Evolutionary conservation across 2,329 filamentous ascomycete species (phyloP), one percentile per base, ranked within the genome.

Genomic region (Epichloe coenophiala): DNA sequence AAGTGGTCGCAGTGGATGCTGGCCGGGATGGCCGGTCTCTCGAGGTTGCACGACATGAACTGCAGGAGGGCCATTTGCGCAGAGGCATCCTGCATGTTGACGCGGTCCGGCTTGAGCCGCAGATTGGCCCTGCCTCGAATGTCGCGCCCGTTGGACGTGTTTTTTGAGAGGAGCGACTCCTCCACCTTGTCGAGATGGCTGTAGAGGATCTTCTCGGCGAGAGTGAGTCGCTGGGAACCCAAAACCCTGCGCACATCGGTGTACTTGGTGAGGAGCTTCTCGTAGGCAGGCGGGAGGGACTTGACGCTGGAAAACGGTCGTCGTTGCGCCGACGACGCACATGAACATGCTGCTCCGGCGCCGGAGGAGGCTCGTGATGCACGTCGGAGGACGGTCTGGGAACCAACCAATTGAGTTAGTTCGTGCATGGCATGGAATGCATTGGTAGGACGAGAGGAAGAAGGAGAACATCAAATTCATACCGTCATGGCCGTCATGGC

Each of bases 1-100:
- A 98, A 84, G 68, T 98, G 93, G 72, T 98, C 93, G 70, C 93
- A 98, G 73, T 98, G 93, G 59, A 97, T 96, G 67, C 90, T 96
- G 46, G 93, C 91, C 11, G 93, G 93, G 47, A 98, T 91, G 9
- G 90, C 90, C 2, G 93, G 95, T 53, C 81, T 81, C 31, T 85
- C 86, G 49, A 98, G 77, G 50, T 88, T 87, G 68, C 93, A 98
- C 31, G 87, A 88, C 91, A 98, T 98, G 76, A 98, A 98, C 70
- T 98, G 93, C 60, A 98, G 73, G 57, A 98, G 74, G 2, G 93
- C 93, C 93, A 98, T 98, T 72, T 98, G 93, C 5, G 93, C 93
- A 33, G 88, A 95, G 13, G 93, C 93, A 73, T 98, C 93, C 71
- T 98, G 93, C 93, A 98, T 98, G 57, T 94, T 94, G 59, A 97